Evolutionary conservation across 345 rosid species (phyloP), one percentile per base, ranked within the genome.

Genomic region (Nephelium lappaceum): DNA sequence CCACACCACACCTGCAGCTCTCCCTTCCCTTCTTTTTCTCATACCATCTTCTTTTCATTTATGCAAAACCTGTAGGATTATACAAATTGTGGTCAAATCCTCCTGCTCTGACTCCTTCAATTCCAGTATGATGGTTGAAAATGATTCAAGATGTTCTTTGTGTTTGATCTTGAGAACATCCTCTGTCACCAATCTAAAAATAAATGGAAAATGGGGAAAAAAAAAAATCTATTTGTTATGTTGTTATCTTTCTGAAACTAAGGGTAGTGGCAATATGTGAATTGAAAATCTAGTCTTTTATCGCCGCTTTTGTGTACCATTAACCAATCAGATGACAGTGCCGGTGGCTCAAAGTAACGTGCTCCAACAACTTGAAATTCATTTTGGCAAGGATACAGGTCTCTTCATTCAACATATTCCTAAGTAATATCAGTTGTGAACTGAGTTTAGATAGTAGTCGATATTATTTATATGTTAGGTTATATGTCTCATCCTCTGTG

Each of bases 11-110:
- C n/a, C n/a, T 2, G 36, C 36, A 31, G 36, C 36, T 41, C 43
- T 4, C 55, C 55, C 5, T 5, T 5, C 55, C 55, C 19, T 14
- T 1, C 55, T 2, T 12, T 25, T 12, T 63, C 49, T 16, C 18
- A 11, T 55, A 23, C 47, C 55, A 14, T 69, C 19, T 69, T 69
- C 38, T 45, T 42, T 69, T n/a, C 60, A 25, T 70, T 42, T 49
- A 47, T 5, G 25, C 45, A 19, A 11, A 69, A 21, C 55, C 24
- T n/a, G 36, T 47, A 67, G 62, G 76, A 73, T 58, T 73, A 60
- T 10, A 42, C 8, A 39, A 39, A n/a, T 60, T 73, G 10, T 39
- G 10, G 15, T 21, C 9, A 9, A 60, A 42, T 72, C 11, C 6
- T 25, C 11, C 6, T 55, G 27, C 42, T 10, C 19, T 16, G 3